These are phyloP conservation scores for Beauveria brongniartii DNA, from an alignment of 2,329 filamentous ascomycete genomes.

Conservation along the genomic window DNA sequence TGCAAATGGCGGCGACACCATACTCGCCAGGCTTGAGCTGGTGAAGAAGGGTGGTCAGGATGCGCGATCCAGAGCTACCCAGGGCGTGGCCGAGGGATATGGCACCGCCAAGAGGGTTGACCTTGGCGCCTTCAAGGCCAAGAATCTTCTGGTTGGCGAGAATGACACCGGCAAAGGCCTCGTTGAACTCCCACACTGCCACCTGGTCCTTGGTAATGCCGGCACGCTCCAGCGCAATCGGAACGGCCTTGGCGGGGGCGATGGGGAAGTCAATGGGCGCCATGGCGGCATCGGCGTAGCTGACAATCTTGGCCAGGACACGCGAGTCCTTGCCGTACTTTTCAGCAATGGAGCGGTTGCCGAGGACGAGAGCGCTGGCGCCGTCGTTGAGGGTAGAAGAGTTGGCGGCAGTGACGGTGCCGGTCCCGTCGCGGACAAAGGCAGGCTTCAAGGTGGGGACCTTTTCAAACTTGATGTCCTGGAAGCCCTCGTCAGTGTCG, in stretches of 20 bases:
- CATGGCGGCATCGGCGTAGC: constrained; percentile 81
- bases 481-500: constrained; percentile 79
- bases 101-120: constrained; percentile 84
- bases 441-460: constrained; percentile 81
- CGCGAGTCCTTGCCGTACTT: constrained; percentile 70
- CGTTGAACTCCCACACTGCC: constrained; percentile 95
- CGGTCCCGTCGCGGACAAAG: constrained; percentile 76
- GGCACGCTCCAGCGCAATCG: constrained; percentile 78
- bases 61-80: constrained; percentile 87
- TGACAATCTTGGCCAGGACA: constrained; percentile 79
- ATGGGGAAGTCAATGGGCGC: constrained; percentile 92
- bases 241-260: constrained; percentile 85
- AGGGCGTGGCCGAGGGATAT: constrained; percentile 89
- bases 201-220: constrained; percentile 89
- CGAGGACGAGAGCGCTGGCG: constrained; percentile 80
- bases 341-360: constrained; percentile 70
- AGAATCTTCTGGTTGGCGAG: constrained; percentile 92
- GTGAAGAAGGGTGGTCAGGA: constrained; percentile 82
- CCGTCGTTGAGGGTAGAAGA: constrained; percentile 93
- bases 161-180: constrained; percentile 93
- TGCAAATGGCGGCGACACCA: constrained; percentile 92
- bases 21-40: constrained; percentile 90
- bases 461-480: constrained; percentile 81
- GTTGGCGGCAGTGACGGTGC: constrained; percentile 91
- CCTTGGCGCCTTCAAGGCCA: constrained; percentile 66